A percentile compares a stretch with the other conserved stretches of the same genome.
These are phyloP conservation scores for Marvania coccoides DNA, from an alignment of 139 green algal genomes.

Conservation along the genomic window DNA sequence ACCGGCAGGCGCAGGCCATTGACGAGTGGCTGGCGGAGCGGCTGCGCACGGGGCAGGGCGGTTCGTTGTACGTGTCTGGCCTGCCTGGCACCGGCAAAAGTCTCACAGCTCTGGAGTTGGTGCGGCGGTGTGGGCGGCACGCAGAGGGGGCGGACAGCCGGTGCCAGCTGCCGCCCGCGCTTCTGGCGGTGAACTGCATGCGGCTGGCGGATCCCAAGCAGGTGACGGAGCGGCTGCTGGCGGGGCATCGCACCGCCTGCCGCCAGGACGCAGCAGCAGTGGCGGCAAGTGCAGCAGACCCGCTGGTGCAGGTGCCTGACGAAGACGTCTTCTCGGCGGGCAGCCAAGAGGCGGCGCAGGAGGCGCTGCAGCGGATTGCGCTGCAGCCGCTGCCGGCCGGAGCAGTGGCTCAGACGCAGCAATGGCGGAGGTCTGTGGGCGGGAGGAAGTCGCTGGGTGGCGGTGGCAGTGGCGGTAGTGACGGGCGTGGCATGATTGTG, in stretches of 20 bases:
- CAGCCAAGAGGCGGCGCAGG: background rate
- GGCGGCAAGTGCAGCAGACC: background rate
- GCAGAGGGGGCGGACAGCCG: background rate
- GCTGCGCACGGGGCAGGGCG: constrained; percentile 6
- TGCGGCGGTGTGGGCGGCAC: constrained; percentile 9
- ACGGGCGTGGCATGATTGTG: constrained; percentile 36
- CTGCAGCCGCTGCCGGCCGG: background rate
- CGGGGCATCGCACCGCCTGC: background rate
- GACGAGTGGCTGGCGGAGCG: background rate
- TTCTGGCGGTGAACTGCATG: constrained; percentile 59
- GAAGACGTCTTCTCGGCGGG: background rate
- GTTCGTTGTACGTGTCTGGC: constrained; percentile 34
- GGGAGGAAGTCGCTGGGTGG: background rate
- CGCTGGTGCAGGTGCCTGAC: constrained; percentile 2
- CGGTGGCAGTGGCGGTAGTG: background rate
- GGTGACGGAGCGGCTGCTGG: constrained; percentile 10
- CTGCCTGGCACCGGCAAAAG: constrained; percentile 45
- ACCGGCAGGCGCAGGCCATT: constrained; percentile 21
- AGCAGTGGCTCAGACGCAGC: background rate
- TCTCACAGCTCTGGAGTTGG: constrained; percentile 34
- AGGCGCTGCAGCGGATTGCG: constrained; percentile 1
- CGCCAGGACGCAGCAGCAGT: background rate
- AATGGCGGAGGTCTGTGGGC: background rate
- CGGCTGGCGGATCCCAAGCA: constrained; percentile 21
- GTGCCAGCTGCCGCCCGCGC: constrained; percentile 14